Percentiles rank a stretch among this genome's conserved stretches.
phyloP scores from a whole-genome alignment of 2,329 filamentous ascomycete genomes.

The Mollisia scopiformis region DNA sequence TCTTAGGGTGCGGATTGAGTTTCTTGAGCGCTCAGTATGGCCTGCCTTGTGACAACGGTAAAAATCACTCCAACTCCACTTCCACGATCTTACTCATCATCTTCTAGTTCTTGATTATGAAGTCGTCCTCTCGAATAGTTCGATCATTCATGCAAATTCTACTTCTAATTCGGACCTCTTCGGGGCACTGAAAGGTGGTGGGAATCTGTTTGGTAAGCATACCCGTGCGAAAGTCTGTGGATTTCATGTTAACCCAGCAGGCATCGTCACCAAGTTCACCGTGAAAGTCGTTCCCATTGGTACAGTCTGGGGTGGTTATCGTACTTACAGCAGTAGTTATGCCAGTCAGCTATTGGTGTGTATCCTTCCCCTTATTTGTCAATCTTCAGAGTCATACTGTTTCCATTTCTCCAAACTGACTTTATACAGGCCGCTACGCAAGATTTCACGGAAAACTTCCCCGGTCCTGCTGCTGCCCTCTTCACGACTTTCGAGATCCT shows the following conservation, averaged over 20 bases:
- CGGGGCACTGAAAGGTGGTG: slow-evolving; percentile 32
- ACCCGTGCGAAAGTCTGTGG: slow-evolving; percentile 24
- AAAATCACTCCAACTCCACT: too few relatives aligned
- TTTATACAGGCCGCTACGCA: slow-evolving; percentile 41
- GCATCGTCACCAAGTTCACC: slow-evolving; percentile 40
- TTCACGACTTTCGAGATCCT: slow-evolving; percentile 32
- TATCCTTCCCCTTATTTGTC: not conserved
- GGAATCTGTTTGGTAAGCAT: slow-evolving; percentile 31
- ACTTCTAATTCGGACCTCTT: slow-evolving; percentile 25
- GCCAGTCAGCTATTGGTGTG: slow-evolving; percentile 42
- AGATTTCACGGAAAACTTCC: slow-evolving; percentile 60
- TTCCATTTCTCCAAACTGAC: not conserved
- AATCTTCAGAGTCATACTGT: not conserved
- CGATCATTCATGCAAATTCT: slow-evolving; percentile 28
- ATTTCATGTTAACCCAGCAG: slow-evolving; percentile 28
- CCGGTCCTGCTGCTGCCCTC: slow-evolving; percentile 38
- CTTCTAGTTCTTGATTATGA: slow-evolving; percentile 45
- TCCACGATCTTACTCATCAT: not conserved
- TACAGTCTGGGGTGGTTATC: slow-evolving; percentile 41
- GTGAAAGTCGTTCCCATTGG: slow-evolving; percentile 37
- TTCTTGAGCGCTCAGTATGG: slow-evolving; percentile 42
- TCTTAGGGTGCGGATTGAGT: slow-evolving; percentile 35
- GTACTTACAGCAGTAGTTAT: slow-evolving; percentile 37
- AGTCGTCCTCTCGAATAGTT: slow-evolving; percentile 34
- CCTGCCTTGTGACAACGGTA: slow-evolving; percentile 47